A percentile compares a stretch with the other conserved stretches of the same genome.
Conservation (phyloP, 208 protist genomes). For the Leptomonas seymouri region DNA sequence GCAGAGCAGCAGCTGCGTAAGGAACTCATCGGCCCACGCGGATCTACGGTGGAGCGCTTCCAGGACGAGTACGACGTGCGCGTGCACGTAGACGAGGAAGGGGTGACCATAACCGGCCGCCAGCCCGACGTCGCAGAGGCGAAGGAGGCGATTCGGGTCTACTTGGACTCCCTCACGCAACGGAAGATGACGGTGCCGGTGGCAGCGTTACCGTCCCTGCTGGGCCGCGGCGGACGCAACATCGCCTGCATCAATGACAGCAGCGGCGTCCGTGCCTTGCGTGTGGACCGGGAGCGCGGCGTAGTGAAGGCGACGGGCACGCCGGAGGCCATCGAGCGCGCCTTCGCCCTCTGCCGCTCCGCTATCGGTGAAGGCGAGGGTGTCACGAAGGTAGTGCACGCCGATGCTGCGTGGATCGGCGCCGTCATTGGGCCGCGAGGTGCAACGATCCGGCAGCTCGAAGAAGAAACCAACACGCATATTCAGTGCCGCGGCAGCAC, state of each 20-base stretch:
- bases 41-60: constrained; percentile 41
- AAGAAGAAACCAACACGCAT: constrained; percentile 40
- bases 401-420: constrained; percentile 33
- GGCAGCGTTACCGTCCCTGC: constrained; percentile 26
- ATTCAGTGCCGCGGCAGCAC: constrained; percentile 35
- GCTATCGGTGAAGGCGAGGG: constrained; percentile 28
- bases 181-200: constrained; percentile 32
- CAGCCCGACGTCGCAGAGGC: constrained; percentile 13
- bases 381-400: constrained; percentile 32
- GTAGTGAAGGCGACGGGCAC: constrained; percentile 35
- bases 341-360: constrained; percentile 34
- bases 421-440: constrained; percentile 41
- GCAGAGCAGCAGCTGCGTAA: constrained; percentile 28
- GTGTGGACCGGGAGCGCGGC: constrained; percentile 30
- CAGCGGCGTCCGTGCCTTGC: constrained; percentile 38
- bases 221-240: constrained; percentile 51
- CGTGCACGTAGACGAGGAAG: constrained; percentile 30
- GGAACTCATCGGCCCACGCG: constrained; percentile 45
- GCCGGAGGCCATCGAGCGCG: constrained; percentile 31
- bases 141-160: constrained; percentile 22
- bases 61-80: constrained; percentile 49
- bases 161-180: constrained; percentile 32
- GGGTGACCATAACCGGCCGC: constrained; percentile 28
- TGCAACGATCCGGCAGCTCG: constrained; percentile 38
- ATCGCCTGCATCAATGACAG: constrained; percentile 40